These are phyloP conservation scores for Candolleomyces eurysporus DNA, from an alignment of 768 basidiomycete species.

Conservation along the genomic window DNA sequence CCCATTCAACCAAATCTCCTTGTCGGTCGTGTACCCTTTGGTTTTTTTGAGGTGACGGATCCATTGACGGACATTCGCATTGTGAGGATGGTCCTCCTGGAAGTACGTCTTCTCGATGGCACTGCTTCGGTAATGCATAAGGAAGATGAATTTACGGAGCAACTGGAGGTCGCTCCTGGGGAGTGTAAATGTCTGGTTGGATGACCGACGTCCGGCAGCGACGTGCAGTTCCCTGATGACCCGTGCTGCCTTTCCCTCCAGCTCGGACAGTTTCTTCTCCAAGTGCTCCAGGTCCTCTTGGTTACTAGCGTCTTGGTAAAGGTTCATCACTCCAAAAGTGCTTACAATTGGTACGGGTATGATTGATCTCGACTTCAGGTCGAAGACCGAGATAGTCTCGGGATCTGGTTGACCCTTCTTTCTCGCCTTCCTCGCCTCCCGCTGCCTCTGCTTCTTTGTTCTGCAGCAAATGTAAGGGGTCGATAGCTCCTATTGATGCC, in stretches of 20 bases:
- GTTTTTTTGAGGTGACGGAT: slow-evolving; percentile 15
- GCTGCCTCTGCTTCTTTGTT: slow-evolving; percentile 5
- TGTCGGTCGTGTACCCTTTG: slow-evolving; percentile 12
- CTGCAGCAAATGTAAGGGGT: neutral
- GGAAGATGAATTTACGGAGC: slow-evolving; percentile 27
- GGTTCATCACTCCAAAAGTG: slow-evolving; percentile 18
- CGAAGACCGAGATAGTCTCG: slow-evolving; percentile 16
- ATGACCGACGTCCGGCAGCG: neutral
- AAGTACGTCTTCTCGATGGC: slow-evolving; percentile 24
- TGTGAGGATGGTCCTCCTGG: slow-evolving; percentile 14
- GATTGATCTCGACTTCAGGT: slow-evolving; percentile 11
- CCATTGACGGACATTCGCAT: slow-evolving; percentile 15
- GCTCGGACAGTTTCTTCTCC: slow-evolving; percentile 21
- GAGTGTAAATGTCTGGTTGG: slow-evolving; percentile 10
- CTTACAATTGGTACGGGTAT: slow-evolving; percentile 12
- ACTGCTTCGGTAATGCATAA: slow-evolving; percentile 25
- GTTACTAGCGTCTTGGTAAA: slow-evolving; percentile 20
- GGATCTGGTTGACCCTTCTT: slow-evolving; percentile 6
- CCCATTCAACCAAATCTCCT: slow-evolving; percentile 21
- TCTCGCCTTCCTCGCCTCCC: slow-evolving; percentile 5
- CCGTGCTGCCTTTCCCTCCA: slow-evolving; percentile 22
- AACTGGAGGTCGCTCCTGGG: slow-evolving; percentile 17
- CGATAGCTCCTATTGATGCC: neutral
- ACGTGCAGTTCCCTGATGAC: slow-evolving; percentile 13
- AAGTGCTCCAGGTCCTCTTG: slow-evolving; percentile 21